Percentiles rank a stretch among this genome's conserved stretches.
These are phyloP conservation scores for Penicillium sp. DNA, from an alignment of 2,329 filamentous ascomycete species.

Conservation along the genomic window DNA sequence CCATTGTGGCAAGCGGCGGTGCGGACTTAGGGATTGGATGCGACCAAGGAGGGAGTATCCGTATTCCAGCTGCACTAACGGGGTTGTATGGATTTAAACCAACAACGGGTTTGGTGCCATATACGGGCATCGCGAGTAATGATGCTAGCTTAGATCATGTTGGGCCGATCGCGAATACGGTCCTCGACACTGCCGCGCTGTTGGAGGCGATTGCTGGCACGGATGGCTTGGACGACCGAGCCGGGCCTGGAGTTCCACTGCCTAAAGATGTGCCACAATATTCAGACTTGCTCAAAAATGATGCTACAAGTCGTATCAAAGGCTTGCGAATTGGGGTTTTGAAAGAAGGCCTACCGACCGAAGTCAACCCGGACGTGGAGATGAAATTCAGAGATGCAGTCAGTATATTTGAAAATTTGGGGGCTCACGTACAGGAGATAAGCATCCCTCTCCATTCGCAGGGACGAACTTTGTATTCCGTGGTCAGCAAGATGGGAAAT, in stretches of 20 bases:
- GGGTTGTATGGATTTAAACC: constrained; percentile 30
- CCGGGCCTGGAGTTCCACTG: neutral
- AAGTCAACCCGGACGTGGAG: neutral
- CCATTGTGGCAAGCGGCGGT: neutral
- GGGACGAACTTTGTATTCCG: constrained; percentile 13
- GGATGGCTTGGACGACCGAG: neutral
- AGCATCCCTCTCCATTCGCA: neutral
- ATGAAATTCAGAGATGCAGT: neutral
- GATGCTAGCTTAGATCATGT: constrained; percentile 49
- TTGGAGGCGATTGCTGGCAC: neutral
- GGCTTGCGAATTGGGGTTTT: neutral
- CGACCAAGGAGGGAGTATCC: neutral
- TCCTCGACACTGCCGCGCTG: neutral
- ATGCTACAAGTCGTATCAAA: neutral
- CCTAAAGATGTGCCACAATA: neutral
- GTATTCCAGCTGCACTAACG: neutral
- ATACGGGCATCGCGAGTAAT: constrained; percentile 7
- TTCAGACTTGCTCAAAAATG: neutral
- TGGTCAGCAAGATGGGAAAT: constrained; percentile 34
- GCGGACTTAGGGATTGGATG: neutral
- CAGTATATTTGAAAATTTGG: neutral
- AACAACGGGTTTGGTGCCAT: constrained; percentile 50
- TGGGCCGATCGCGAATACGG: constrained; percentile 22
- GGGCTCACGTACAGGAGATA: neutral
- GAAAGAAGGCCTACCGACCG: neutral